Percentiles rank a stretch among this genome's conserved stretches.
These are phyloP conservation scores for Ceratocystis cubensis DNA, from an alignment of 2,329 filamentous ascomycete genomes.

Conservation along the genomic window DNA sequence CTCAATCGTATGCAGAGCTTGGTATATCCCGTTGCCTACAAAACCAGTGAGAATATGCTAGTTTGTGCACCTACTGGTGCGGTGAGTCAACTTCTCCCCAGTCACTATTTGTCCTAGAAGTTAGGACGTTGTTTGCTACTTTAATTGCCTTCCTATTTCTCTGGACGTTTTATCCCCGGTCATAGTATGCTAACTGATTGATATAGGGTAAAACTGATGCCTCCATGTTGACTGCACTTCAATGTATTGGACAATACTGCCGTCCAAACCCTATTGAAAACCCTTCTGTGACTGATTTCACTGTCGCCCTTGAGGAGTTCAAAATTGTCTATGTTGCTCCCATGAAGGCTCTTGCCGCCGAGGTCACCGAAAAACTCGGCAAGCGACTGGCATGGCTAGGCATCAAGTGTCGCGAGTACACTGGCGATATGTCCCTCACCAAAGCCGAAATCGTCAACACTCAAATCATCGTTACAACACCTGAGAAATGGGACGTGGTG, in stretches of 20 bases:
- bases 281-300: slow-evolving; percentile 61
- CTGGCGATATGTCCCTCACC: slow-evolving; percentile 96
- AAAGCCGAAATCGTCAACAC: slow-evolving; percentile 93
- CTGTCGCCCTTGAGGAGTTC: slow-evolving; percentile 75
- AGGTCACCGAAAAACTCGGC: slow-evolving; percentile 88
- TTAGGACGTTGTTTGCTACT: not conserved
- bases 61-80: slow-evolving; percentile 96
- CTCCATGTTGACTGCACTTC: slow-evolving; percentile 90
- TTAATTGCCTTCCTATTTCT: not conserved
- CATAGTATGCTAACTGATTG: not conserved
- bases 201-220: slow-evolving; percentile 87
- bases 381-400: slow-evolving; percentile 89
- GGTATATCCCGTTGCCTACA: slow-evolving; percentile 89
- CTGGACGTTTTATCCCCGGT: not conserved
- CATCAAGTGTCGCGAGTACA: slow-evolving; percentile 82
- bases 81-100: slow-evolving; percentile 32
- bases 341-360: slow-evolving; percentile 95
- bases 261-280: slow-evolving; percentile 67
- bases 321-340: slow-evolving; percentile 98
- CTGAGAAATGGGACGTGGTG: slow-evolving; percentile 98
- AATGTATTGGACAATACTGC: slow-evolving; percentile 76
- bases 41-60: slow-evolving; percentile 94
- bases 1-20: slow-evolving; percentile 98
- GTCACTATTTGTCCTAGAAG: too few relatives aligned
- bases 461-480: slow-evolving; percentile 96